A percentile compares a stretch with the other conserved stretches of the same genome.
These are phyloP conservation scores for Phaeoacremonium minimum DNA, from an alignment of 2,329 filamentous ascomycete species.

Conservation along the genomic window DNA sequence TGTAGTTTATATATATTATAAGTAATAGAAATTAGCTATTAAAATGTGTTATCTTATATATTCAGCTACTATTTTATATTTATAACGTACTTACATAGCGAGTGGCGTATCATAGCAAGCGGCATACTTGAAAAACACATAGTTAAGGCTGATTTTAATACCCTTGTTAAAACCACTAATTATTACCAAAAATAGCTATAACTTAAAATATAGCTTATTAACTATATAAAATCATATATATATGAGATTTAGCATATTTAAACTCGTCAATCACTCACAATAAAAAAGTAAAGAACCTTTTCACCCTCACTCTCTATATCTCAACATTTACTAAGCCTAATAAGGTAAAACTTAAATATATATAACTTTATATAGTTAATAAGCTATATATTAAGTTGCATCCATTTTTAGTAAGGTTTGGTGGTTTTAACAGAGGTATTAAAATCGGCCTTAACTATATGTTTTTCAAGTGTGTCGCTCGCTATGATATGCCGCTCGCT, in stretches of 20 bases:
- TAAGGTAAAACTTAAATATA: too few species aligned
- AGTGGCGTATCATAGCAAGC: not conserved
- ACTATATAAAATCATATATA: too few species aligned
- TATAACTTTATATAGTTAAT: not conserved
- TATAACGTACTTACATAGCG: not conserved
- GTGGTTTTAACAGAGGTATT: not conserved
- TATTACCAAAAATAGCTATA: not conserved
- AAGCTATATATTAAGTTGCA: conserved; percentile 6
- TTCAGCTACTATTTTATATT: not conserved
- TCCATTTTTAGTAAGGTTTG: not conserved
- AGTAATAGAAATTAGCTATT: too few species aligned
- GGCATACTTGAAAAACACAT: not conserved
- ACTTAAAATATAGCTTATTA: too few species aligned
- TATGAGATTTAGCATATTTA: too few species aligned
- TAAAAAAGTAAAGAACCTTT: too few species aligned
- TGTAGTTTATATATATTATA: too few species aligned
- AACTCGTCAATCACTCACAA: too few species aligned
- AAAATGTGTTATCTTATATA: too few species aligned
- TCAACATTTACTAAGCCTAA: too few species aligned
- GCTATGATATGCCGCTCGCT: too few species aligned
- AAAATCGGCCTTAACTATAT: not conserved
- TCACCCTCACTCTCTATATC: too few species aligned
- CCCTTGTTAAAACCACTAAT: not conserved
- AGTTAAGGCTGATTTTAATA: not conserved
- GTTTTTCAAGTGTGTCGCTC: not conserved